Base-by-base conservation (phyloP, 768 basidiomycete species). In the Lentinus brumalis region DNA sequence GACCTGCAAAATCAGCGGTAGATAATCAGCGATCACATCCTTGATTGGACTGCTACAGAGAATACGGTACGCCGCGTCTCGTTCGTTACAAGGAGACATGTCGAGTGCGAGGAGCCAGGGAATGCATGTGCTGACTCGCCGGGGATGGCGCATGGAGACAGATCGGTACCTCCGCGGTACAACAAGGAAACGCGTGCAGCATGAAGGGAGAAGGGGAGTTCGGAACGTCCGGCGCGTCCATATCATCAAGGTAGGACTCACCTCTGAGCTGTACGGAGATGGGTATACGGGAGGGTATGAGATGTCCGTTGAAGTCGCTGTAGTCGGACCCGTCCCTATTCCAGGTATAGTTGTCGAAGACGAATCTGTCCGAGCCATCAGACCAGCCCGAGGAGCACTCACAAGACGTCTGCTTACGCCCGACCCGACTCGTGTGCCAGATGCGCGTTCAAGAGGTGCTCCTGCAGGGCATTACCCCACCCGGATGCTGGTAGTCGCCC, bases 401-500 rank as follows among this genome's bases (percentile, higher is more conserved):
- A 26, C 31, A 39, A 26, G 40, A 32, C 8, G 0, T 8, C 45
- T 11, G 76, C 85, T 59, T 69, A 87, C 82, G 82, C 74, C 63
- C 85, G 71, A 32, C 78, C 77, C 0, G 83, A 69, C 2, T 73
- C 67, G 50, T 80, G 75, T 0, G 85, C 81, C 3, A 88, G 70
- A 46, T 82, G 74, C 0, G 83, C 76, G 50, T 82, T 79, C 50
- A 86, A 65, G 4, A 87, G 54, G 59, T 84, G 77, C 59, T 86
- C 86, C 60, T 88, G 83, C 76, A 87, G 74, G 9, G 71, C 77
- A 56, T 88, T 88, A 2, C 86, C 86, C 84, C 84, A 87, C 3
- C 86, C 87, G 45, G 79, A 76, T 9, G 67, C 83, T 83, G 21
- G 21, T 26, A 26, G 21, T 26, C 21, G 2, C 21, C 21, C 21